Evolutionary conservation across 441 rosid species (phyloP).

Genomic region (Jatropha podagrica): DNA sequence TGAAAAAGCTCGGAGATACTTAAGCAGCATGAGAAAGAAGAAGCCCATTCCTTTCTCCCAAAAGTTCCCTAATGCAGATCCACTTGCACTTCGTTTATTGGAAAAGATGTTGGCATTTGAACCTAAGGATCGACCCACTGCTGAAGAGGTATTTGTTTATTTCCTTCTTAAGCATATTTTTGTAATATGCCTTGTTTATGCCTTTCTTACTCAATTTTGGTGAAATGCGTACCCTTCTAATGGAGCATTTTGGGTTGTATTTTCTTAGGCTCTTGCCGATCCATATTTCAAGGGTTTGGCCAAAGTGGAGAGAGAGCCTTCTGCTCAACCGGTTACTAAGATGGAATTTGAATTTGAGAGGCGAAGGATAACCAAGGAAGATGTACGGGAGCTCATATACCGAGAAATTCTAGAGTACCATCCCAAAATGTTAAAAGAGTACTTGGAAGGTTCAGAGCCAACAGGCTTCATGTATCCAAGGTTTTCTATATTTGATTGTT

Average conservation of each 20-base stretch:
- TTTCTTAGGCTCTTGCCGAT: conserved; percentile 86
- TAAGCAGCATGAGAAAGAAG: conserved; percentile 93
- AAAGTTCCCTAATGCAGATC: conserved; percentile 88
- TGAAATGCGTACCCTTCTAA: conserved; percentile 16
- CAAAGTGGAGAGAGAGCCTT: conserved; percentile 95
- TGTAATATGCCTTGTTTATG: no score
- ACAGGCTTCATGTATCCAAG: conserved; percentile 95
- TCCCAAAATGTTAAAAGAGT: conserved; percentile 90
- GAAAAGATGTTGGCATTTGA: conserved; percentile 96
- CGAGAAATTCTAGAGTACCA: conserved; percentile 92
- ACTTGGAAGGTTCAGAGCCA: conserved; percentile 87
- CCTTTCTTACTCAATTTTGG: conserved; percentile 13
- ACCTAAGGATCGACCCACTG: conserved; percentile 86
- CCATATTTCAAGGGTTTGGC: conserved; percentile 93
- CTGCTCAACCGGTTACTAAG: conserved; percentile 93
- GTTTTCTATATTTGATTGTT: conserved; percentile 31
- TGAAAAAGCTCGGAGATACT: conserved; percentile 93
- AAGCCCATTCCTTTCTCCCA: conserved; percentile 77
- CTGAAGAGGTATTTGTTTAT: conserved; percentile 71
- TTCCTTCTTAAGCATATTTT: not conserved
- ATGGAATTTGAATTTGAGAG: conserved; percentile 98
- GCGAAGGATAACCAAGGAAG: conserved; percentile 92
- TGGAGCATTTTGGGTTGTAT: conserved; percentile 17
- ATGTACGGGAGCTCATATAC: conserved; percentile 88
- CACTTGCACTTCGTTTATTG: conserved; percentile 83